Base-by-base conservation (phyloP, 192 early-diverging fungal genomes). In the Coemansia asiatica region DNA sequence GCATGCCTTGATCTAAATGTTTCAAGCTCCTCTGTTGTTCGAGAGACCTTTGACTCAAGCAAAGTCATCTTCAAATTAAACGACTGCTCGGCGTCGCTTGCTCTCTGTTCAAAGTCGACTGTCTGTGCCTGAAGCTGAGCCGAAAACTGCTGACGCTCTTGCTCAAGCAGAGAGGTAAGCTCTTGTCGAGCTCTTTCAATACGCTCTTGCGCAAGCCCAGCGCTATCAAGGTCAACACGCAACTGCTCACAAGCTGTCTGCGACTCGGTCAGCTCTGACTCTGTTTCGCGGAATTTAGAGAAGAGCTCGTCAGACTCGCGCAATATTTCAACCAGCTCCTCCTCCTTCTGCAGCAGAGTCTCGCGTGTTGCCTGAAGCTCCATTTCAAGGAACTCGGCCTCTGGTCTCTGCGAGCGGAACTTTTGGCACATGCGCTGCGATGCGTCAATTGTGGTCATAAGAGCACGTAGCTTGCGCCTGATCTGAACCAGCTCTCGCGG, bases 311-410 rank as follows among this genome's bases (percentile, higher is more conserved):
- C 75, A 0, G 70, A 69, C 57, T 78, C 75, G 57, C 62, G 68
- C 68, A 69, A 54, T 5, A 56, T 29, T 9, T 55, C 66, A 6
- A 60, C 68, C 29, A 83, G 64, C 64, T 79, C 60, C 23, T 75
- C 67, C 54, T 79, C 72, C 55, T 67, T 75, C 29, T 78, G 62
- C 12, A 65, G 55, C 15, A 76, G 69, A 29, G 81, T 71, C 56
- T 75, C 69, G 9, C 62, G 58, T 18, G 57, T 62, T 4, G 81
- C 62, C 27, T 79, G 74, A 38, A 79, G 56, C 66, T 83, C 81
- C 81, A 75, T 46, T 31, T 83, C 81, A 15, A 83, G 51, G 40
- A 79, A 75, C 61, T 72, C 74, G 4, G 81, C 76, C 47, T 83
- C 80, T 7, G 75, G 65, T 7, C 80, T 76, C 59, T 83, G 76